Evolutionary conservation across 2,329 filamentous ascomycete genomes (phyloP).

Genomic region (Penicillium sp.): DNA sequence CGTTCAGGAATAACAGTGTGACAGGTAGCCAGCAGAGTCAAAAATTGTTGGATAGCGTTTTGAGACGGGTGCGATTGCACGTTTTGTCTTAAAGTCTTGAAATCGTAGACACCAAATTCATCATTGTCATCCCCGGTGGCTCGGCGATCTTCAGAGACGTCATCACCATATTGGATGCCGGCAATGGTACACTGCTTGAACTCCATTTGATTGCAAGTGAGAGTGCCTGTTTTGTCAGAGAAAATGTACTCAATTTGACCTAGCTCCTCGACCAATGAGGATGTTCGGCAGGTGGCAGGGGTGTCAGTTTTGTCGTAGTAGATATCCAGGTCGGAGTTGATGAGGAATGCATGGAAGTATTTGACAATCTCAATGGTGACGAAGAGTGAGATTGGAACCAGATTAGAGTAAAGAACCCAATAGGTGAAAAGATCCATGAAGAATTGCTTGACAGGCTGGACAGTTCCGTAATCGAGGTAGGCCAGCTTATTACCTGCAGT

Average conservation of each 20-base stretch:
- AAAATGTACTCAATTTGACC: constrained; percentile 99
- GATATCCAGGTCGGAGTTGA: constrained; percentile 96
- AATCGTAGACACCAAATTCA: constrained; percentile 79
- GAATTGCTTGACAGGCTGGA: constrained; percentile 74
- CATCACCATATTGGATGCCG: constrained; percentile 89
- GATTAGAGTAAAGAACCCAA: constrained; percentile 94
- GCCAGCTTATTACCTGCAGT: constrained; percentile 60
- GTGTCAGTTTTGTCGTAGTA: constrained; percentile 96
- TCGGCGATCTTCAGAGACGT: constrained; percentile 84
- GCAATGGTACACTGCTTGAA: constrained; percentile 93
- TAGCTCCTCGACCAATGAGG: constrained; percentile 91
- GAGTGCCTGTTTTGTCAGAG: constrained; percentile 93
- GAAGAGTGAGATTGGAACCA: constrained; percentile 96
- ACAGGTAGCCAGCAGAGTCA: constrained; percentile 81
- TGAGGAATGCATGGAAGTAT: constrained; percentile 95
- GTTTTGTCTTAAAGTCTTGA: constrained; percentile 71
- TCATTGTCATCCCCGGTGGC: constrained; percentile 74
- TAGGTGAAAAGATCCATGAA: constrained; percentile 95
- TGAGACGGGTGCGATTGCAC: constrained; percentile 59
- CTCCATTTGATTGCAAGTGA: constrained; percentile 99
- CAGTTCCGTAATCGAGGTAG: constrained; percentile 68
- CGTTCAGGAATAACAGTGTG: constrained; percentile 96
- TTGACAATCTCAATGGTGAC: constrained; percentile 98
- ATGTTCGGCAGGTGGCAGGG: constrained; percentile 91
- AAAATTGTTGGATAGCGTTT: constrained; percentile 75